Evolutionary conservation across 345 rosid species (phyloP).

Genomic region (Citrus sp.): DNA sequence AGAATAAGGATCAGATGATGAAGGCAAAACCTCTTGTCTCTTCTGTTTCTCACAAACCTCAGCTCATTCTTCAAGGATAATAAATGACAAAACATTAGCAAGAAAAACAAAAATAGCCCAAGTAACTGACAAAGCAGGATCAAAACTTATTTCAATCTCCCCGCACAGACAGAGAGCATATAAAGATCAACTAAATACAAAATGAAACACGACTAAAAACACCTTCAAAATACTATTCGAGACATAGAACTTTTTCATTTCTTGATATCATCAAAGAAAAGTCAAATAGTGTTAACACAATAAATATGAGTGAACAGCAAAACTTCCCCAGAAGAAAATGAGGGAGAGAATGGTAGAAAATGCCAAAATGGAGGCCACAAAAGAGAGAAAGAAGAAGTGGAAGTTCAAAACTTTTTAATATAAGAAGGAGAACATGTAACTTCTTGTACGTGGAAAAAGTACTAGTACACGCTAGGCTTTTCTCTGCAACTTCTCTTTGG

Average conservation of each 20-base stretch:
- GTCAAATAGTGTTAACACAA: background rate
- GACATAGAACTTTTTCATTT: background rate
- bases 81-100: background rate
- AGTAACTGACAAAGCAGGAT: background rate
- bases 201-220: background rate
- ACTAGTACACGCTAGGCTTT: background rate
- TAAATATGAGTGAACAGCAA: background rate
- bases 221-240: background rate
- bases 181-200: background rate
- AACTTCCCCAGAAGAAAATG: background rate
- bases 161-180: background rate
- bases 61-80: background rate
- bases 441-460: conserved; percentile 7
- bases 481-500: background rate
- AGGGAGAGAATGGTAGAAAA: background rate
- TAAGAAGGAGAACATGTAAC: background rate
- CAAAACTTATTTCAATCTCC: background rate
- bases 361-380: too few species aligned
- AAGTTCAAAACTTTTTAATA: background rate
- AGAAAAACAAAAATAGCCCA: too few species aligned
- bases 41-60: too few species aligned
- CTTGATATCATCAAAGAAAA: background rate
- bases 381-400: background rate
- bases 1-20: background rate
- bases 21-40: background rate